phyloP scores from a whole-genome alignment of 495 filamentous ascomycete genomes.

The Hypoxylon perforatum region DNA sequence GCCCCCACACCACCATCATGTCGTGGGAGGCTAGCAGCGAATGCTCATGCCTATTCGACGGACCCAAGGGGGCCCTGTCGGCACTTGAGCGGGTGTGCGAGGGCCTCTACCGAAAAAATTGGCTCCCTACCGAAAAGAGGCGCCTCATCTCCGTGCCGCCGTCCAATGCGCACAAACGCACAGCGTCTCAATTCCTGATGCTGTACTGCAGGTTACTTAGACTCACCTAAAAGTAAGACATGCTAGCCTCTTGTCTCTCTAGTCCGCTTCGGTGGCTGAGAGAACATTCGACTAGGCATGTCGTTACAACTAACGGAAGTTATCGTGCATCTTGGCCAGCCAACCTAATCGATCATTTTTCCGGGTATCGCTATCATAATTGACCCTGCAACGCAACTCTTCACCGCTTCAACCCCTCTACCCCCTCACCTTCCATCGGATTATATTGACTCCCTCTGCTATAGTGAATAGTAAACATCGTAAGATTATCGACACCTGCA shows the following conservation, averaged over 20 bases:
- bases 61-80: constrained; percentile 39
- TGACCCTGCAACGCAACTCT: neutral
- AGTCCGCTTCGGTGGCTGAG: constrained; percentile 7
- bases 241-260: constrained; percentile 19
- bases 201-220: constrained; percentile 22
- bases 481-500: constrained; percentile 30
- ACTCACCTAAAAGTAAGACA: constrained; percentile 29
- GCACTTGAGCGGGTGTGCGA: constrained; percentile 37
- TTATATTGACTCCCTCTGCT: constrained; percentile 19
- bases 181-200: constrained; percentile 13
- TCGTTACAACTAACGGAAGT: constrained; percentile 3
- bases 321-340: constrained; percentile 17
- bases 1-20: constrained; percentile 38
- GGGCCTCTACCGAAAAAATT: neutral
- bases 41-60: constrained; percentile 24
- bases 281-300: constrained; percentile 11
- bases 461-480: constrained; percentile 15
- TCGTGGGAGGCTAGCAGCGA: constrained; percentile 20
- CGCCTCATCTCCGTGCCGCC: constrained; percentile 1
- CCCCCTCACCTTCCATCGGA: constrained; percentile 2
- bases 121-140: constrained; percentile 22
- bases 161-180: constrained; percentile 2
- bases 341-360: constrained; percentile 27
- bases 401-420: constrained; percentile 29
- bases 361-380: constrained; percentile 24